Evolutionary conservation across 2,329 filamentous ascomycete species (phyloP).

Genomic region (Paecilomyces formosus): DNA sequence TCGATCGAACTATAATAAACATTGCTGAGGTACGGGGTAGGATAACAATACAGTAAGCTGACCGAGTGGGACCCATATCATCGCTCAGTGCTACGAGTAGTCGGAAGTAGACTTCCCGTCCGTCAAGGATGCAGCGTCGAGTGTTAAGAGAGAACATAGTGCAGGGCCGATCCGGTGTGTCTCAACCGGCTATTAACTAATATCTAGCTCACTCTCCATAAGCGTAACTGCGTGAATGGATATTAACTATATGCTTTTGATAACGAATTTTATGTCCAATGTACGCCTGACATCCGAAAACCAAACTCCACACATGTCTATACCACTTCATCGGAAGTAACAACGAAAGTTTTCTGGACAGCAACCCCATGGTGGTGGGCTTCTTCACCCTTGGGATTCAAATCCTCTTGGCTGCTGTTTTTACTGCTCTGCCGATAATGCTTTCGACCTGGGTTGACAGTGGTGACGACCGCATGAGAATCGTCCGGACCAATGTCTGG

Average conservation of each 20-base stretch:
- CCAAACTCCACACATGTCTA: neutral
- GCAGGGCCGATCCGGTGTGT: too few species aligned
- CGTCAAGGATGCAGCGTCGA: too few species aligned
- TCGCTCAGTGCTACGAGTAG: too few species aligned
- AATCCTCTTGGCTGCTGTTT: conserved; percentile 25
- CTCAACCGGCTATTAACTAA: too few species aligned
- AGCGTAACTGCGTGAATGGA: too few species aligned
- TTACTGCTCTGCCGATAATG: conserved; percentile 13
- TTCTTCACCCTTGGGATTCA: conserved; percentile 18
- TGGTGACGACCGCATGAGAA: conserved; percentile 18
- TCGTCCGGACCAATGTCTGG: conserved; percentile 21
- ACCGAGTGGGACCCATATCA: too few species aligned
- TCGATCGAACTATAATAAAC: neutral
- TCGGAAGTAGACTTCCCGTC: too few species aligned
- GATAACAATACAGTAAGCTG: neutral
- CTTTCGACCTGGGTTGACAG: conserved; percentile 11
- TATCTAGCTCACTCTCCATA: too few species aligned
- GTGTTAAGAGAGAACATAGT: too few species aligned
- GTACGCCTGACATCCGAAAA: neutral
- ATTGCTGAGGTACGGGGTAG: neutral
- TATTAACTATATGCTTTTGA: too few species aligned
- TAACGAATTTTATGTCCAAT: neutral
- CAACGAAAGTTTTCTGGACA: conserved; percentile 27
- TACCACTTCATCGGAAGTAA: conserved; percentile 17
- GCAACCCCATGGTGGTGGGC: conserved; percentile 18